Base-by-base conservation (phyloP, 1,139 yeast genomes). In the Candida albicans region DNA sequence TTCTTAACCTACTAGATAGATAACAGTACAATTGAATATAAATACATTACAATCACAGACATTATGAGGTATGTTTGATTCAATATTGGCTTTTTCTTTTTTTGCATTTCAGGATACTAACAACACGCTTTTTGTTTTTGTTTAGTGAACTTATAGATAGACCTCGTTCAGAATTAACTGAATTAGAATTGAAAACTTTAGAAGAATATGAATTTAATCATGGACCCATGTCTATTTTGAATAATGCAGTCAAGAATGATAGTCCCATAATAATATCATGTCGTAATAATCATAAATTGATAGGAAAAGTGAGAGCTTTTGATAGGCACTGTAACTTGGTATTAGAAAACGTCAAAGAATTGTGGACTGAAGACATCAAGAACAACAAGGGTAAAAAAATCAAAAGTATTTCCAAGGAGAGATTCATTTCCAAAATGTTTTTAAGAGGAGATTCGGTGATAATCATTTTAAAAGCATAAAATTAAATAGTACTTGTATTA, bases 241-340 rank as follows among this genome's bases (percentile, higher is more conserved):
- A 89, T 54, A 81, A 82, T 42, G 91, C 98, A 0, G 86, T 89
- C 35, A 77, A 82, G 52, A 77, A 82, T 49, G 83, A 81, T 46
- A 76, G 85, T 2, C 90, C 91, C 25, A 88, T 95, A 4, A 80
- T 93, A 45, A 87, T 93, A 53, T 88, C 96, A 25, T 81, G 96
- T 51, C 79, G 99, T 57, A 93, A 93, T 62, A 91, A 91, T 64
- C 96, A 90, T 59, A 93, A 93, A 64, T 74, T 93, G 37, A 77
- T 93, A 26, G 97, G 93, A 1, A 81, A 87, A 53, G 95, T 93
- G 40, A 87, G 87, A 59, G 98, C 98, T 0, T 95, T 90, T 62
- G 99, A 93, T 62, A 82, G 97, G 58, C 99, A 93, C 64, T 86
- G 96, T 50, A 93, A 93, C 62, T 81, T 93, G 86, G 84, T 93